phyloP scores from a whole-genome alignment of 495 filamentous ascomycete genomes.

The Penicillium cosmopolitanum region DNA sequence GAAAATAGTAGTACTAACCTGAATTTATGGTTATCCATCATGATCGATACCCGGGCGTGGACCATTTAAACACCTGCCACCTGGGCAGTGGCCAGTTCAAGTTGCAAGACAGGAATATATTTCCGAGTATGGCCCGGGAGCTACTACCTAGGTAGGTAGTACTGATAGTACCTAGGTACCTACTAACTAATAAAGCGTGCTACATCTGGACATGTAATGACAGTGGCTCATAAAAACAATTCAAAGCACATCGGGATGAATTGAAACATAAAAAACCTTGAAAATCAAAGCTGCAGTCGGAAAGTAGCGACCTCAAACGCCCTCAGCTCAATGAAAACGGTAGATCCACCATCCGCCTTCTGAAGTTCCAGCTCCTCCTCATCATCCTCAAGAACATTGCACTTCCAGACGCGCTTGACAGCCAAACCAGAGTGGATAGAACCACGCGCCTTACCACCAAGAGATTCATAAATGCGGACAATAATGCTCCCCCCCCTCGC shows the following conservation, averaged over 20 bases:
- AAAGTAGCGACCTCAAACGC: slow-evolving; percentile 92
- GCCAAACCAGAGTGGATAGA: slow-evolving; percentile 65
- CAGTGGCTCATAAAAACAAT: not conserved
- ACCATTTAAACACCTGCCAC: too few species aligned
- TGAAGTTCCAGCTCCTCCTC: slow-evolving; percentile 53
- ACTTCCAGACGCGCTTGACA: slow-evolving; percentile 77
- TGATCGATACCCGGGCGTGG: too few species aligned
- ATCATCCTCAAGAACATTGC: slow-evolving; percentile 70
- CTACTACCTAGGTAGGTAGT: too few species aligned
- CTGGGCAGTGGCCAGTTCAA: too few species aligned
- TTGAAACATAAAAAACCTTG: too few species aligned
- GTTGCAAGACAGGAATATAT: too few species aligned
- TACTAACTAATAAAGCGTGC: too few species aligned
- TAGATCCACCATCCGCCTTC: slow-evolving; percentile 45
- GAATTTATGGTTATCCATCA: too few species aligned
- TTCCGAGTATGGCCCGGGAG: too few species aligned
- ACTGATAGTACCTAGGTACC: too few species aligned
- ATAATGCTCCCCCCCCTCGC: slow-evolving; percentile 78
- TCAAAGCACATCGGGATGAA: too few species aligned
- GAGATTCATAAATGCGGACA: slow-evolving; percentile 82
- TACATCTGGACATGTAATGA: not conserved
- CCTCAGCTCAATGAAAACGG: slow-evolving; percentile 67
- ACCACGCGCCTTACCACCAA: slow-evolving; percentile 80
- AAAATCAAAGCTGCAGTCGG: slow-evolving; percentile 66
- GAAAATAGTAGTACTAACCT: too few species aligned